Evolutionary conservation across 108 stramenopile genomes (phyloP), one percentile per base, ranked within the genome.

Genomic region (Pseudonitzschia delicatissima): DNA sequence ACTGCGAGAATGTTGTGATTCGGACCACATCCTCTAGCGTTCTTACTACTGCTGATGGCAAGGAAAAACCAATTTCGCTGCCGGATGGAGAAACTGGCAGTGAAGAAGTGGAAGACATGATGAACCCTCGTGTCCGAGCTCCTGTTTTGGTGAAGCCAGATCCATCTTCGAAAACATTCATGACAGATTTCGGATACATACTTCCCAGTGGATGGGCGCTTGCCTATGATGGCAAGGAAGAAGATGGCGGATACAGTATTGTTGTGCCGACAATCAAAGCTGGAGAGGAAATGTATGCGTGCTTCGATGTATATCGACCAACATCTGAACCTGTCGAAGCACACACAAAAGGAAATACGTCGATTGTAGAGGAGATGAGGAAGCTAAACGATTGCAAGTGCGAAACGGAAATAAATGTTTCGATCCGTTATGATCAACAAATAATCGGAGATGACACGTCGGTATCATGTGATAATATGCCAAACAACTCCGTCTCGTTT

Each of bases 301-400:
- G 69, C 40, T 73, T 93, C 23, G 83, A 93, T 66, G 4, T 93
- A 20, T 93, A 79, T 74, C 64, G 88, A 27, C 88, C 88, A 11
- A 44, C 77, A 40, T 55, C 75, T 25, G 31, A 26, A 1, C 53
- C 71, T 4, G 57, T 40, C 28, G 35, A 45, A 37, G 39, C 32
- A 9, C 20, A 34, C 4, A 44, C 37, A 17, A 39, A n/a, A 18
- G 44, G 53, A 35, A 45, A 71, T 25, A 65, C 2, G 9, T 64
- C 31, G 1, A 28, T 32, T 5, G 58, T 36, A n/a, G 49, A 40
- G 3, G 62, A 59, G 4, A 70, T 47, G 17, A n/a, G 28, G 12
- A 20, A 28, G 15, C 44, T n/a, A 33, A 69, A 59, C 28, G 40
- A 62, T 25, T 42, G 29, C 27, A 66, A 74, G 42, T 81, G 77